Evolutionary conservation across 495 filamentous ascomycete genomes (phyloP).

Genomic region (Aspergillus mulundensis): DNA sequence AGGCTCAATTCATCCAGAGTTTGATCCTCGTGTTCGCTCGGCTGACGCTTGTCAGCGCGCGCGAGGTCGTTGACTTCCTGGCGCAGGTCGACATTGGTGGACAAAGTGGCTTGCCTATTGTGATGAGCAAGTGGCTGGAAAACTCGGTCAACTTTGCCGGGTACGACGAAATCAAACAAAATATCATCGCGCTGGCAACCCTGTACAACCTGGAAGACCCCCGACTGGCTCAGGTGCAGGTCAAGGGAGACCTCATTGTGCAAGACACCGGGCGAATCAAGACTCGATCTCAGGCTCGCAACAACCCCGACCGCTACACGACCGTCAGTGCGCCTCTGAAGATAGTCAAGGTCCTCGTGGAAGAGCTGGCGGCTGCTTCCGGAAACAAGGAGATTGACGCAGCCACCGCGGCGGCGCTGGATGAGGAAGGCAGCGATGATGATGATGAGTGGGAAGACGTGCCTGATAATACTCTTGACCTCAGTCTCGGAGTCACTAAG

Average conservation of each 20-base stretch:
- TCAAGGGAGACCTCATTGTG: conserved; percentile 89
- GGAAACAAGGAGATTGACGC: conserved; percentile 55
- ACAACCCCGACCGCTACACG: conserved; percentile 86
- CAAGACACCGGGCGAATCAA: conserved; percentile 78
- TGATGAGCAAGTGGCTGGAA: conserved; percentile 92
- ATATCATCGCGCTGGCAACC: conserved; percentile 88
- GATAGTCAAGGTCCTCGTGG: conserved; percentile 91
- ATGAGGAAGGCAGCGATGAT: conserved; percentile 53
- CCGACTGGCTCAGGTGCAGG: conserved; percentile 70
- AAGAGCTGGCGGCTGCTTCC: conserved; percentile 68
- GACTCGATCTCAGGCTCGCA: conserved; percentile 82
- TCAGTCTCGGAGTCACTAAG: conserved; percentile 60
- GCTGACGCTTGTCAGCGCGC: conserved; percentile 74
- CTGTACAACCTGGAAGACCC: conserved; percentile 83
- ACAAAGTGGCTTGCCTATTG: conserved; percentile 74
- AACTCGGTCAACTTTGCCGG: conserved; percentile 94
- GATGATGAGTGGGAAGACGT: conserved; percentile 90
- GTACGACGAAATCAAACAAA: conserved; percentile 94
- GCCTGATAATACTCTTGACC: conserved; percentile 62
- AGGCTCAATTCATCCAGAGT: conserved; percentile 84
- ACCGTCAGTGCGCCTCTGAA: conserved; percentile 83
- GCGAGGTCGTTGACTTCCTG: conserved; percentile 89
- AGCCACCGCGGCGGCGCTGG: conserved; percentile 48
- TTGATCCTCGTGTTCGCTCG: conserved; percentile 93
- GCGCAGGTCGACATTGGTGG: conserved; percentile 71